Evolutionary conservation across 129 eudicot genomes (phyloP), one percentile per base, ranked within the genome.

Genomic region (Cynara cardunculus): DNA sequence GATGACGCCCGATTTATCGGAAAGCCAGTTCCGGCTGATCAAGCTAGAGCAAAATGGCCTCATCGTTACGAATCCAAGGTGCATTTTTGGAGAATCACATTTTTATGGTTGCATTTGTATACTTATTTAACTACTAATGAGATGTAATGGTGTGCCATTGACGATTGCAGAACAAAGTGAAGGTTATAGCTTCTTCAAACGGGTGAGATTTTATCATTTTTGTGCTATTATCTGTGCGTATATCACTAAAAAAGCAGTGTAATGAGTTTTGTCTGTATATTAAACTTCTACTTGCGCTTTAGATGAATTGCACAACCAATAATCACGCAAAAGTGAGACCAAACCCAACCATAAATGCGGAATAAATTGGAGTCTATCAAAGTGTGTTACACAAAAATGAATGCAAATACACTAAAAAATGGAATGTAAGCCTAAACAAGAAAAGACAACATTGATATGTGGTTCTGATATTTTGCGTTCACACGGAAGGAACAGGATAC

Each of bases 11-110:
- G 72, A 0, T 84, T 86, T 25, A 37, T 83, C 27, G 87, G 91
- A 25, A 70, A 83, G 56, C 82, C 91, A 16, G 53, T 86, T 83
- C 87, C 89, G 13, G 89, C 84, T 16, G 80, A 77, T 14, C 84
- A 88, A 77, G 87, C 89, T 19, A 76, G 75, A 16, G 80, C 22
- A 22, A 81, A 73, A 26, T 88, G 91, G 91, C 91, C 91, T 18
- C 77, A 80, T 1, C 89, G 89, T 4, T 88, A 88, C 64, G 59
- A 39, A 24, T 44, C 80, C 25, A 80, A 81, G 89, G 91, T 85
- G 2, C 21, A 12, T 28, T 49, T 44, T 5, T 13, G 7, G n/a
- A 26, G 12, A 25, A 49, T 30, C 3, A 28, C 19, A 6, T 35
- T n/a, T 14, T 28, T 39, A 64, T 7, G 31, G 56, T 32, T 12